Evolutionary conservation across 2,329 filamentous ascomycete genomes (phyloP), one percentile per base, ranked within the genome.

Genomic region (Nothophaeocryptopus gaeumannii): DNA sequence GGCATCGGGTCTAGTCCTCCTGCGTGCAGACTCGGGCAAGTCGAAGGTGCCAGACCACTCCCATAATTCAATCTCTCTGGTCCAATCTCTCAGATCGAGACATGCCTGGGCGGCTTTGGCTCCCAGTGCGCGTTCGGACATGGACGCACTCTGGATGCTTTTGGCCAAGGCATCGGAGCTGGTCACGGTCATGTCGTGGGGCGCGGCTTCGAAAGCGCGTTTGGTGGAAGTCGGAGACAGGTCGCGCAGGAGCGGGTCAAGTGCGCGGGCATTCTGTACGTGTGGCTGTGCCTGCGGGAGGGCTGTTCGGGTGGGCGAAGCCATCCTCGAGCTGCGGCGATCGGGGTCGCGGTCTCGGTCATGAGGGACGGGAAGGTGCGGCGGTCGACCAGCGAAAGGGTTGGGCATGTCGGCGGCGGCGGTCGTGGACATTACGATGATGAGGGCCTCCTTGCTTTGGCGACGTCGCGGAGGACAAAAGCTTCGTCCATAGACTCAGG

Each of bases 61-160:
- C 82, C 82, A 85, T 51, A 72, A 67, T 50, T 78, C 74, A 34
- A 93, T 74, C 72, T 93, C 88, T n/a, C 81, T 74, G 20, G 87
- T 76, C 88, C 88, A 93, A 63, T 81, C 78, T 67, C 85, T 79
- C 54, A 93, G 81, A 55, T 80, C 83, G 60, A 85, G 81, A 10
- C 86, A 86, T 12, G 86, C 84, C 53, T 83, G 69, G 36, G 87
- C 87, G 37, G 86, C 84, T 54, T 82, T 79, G 61, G 85, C 75
- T 36, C 84, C 86, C 67, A 92, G 83, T 12, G 85, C 83, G 60
- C 85, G 81, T 68, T 92, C 86, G 16, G 79, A 72, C 3, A 77
- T 71, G 1, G 84, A 83, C 12, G 85, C 81, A 12, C 73, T 74
- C 53, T 83, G 79, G 51, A 89, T 78, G 63, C 83, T 86, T 39